These are phyloP conservation scores for Mesembryanthemum crystallinum DNA, from an alignment of 148 eudicot species.

Conservation along the genomic window DNA sequence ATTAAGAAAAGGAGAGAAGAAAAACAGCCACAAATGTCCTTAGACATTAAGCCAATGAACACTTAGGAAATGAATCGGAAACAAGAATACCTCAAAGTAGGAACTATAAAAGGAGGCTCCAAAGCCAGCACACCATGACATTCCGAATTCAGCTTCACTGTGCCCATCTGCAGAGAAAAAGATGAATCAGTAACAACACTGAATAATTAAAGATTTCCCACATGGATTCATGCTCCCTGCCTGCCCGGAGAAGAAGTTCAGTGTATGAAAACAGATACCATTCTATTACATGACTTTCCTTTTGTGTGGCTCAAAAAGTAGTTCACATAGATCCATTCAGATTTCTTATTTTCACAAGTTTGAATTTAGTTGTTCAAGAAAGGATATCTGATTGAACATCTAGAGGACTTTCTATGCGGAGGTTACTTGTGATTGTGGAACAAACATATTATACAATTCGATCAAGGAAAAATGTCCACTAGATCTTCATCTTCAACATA, in stretches of 20 bases:
- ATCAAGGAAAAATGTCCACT: neutral
- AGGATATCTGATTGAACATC: neutral
- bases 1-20: neutral
- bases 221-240: neutral
- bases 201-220: neutral
- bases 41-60: neutral
- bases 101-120: slow-evolving; percentile 82
- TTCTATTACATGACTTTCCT: no score
- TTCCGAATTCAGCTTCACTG: slow-evolving; percentile 97
- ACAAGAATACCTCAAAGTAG: slow-evolving; percentile 78
- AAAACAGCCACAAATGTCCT: neutral
- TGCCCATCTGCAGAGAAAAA: slow-evolving; percentile 67
- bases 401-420: neutral
- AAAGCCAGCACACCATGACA: slow-evolving; percentile 99
- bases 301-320: no score
- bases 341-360: neutral
- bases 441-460: neutral
- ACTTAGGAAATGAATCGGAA: neutral
- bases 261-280: neutral
- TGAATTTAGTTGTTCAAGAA: neutral
- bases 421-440: neutral
- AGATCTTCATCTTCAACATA: neutral
- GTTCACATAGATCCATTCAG: neutral
- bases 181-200: neutral
- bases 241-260: neutral